Evolutionary conservation across 768 basidiomycete species (phyloP).

Genomic region (Tubosaeta sp.): DNA sequence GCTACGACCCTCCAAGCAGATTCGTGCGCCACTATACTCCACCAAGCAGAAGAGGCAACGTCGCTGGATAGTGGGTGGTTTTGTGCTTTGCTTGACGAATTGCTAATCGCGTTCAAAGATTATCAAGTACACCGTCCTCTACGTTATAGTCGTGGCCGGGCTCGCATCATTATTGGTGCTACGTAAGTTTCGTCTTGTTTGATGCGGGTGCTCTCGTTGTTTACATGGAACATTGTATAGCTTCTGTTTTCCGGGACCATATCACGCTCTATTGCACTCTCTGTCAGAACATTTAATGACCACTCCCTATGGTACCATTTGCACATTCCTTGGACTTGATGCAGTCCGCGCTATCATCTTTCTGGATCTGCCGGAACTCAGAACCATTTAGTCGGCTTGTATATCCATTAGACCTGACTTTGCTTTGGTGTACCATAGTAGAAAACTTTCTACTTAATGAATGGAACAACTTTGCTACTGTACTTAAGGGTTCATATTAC

Average conservation of each 20-base stretch:
- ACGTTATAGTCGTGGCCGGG: conserved; percentile 67
- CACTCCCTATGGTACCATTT: conserved; percentile 1
- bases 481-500: neutral
- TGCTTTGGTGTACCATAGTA: conserved; percentile 30
- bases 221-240: conserved; percentile 36
- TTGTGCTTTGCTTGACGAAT: neutral
- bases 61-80: conserved; percentile 72
- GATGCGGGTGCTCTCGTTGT: neutral
- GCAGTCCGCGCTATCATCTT: conserved; percentile 5
- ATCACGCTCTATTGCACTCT: conserved; percentile 77
- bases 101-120: conserved; percentile 41
- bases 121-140: conserved; percentile 82
- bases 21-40: conserved; percentile 88
- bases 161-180: conserved; percentile 79
- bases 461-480: neutral
- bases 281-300: conserved; percentile 79
- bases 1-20: conserved; percentile 93
- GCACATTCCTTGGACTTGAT: conserved; percentile 9
- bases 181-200: conserved; percentile 49
- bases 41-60: conserved; percentile 91
- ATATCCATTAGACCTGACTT: conserved; percentile 20
- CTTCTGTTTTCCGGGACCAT: conserved; percentile 74
- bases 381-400: conserved; percentile 22
- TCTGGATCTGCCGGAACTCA: conserved; percentile 17
- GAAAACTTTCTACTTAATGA: conserved; percentile 13